These are phyloP conservation scores for Phytopythium montanum DNA, from an alignment of 352 stramenopile genomes.

Conservation along the genomic window DNA sequence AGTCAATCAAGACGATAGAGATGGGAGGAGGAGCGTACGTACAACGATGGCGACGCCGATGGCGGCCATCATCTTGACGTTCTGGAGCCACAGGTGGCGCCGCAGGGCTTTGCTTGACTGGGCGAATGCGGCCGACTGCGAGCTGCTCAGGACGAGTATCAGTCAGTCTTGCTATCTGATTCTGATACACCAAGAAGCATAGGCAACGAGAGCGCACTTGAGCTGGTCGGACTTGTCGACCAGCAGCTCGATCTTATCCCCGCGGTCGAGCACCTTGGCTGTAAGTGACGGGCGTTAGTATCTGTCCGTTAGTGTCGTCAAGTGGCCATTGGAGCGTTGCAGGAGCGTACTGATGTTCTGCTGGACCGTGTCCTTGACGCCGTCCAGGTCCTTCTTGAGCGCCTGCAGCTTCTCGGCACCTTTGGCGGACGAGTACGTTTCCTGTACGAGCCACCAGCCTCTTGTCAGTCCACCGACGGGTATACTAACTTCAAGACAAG, in stretches of 20 bases:
- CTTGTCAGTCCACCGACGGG: not conserved
- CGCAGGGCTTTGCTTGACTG: conserved; percentile 80
- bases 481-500: not conserved
- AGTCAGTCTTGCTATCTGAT: not conserved
- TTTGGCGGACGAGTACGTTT: conserved; percentile 72
- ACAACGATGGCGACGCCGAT: conserved; percentile 67
- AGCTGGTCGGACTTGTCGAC: conserved; percentile 87
- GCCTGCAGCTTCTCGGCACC: conserved; percentile 75
- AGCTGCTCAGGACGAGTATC: conserved; percentile 25
- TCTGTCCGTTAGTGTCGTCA: conserved; percentile 9
- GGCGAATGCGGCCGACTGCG: conserved; percentile 76
- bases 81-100: conserved; percentile 82
- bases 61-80: conserved; percentile 86
- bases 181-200: not conserved
- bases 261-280: conserved; percentile 82
- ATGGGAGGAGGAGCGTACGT: conserved; percentile 15
- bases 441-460: conserved; percentile 20
- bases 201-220: conserved; percentile 53
- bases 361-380: conserved; percentile 75
- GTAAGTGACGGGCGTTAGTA: conserved; percentile 1
- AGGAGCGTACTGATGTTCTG: conserved; percentile 71
- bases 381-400: conserved; percentile 78
- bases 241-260: conserved; percentile 86
- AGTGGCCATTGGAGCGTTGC: not conserved
- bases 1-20: not conserved